Percentiles rank a stretch among this genome's conserved stretches.
Conservation (phyloP, 2,329 filamentous ascomycete genomes). For the Colletotrichum sp. region DNA sequence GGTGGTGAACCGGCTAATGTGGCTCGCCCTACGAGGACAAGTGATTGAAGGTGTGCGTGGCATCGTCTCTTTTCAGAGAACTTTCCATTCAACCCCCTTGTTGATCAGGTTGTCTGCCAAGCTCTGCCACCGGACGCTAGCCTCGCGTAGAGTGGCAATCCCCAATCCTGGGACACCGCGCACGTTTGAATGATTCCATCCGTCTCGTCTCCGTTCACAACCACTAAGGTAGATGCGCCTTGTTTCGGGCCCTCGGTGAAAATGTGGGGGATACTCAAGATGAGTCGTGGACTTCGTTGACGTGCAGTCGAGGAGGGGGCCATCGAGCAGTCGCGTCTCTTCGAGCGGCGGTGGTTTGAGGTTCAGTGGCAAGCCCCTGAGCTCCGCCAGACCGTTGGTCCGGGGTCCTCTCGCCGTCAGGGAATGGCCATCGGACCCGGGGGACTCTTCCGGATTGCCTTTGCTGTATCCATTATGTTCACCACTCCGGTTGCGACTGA, state of each 20-base stretch:
- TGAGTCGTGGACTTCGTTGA: neutral
- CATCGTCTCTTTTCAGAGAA: neutral
- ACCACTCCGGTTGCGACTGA: neutral
- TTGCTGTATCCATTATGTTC: neutral
- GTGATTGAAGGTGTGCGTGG: neutral
- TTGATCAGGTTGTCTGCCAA: neutral
- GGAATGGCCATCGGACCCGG: neutral
- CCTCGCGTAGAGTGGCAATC: neutral
- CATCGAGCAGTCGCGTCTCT: neutral
- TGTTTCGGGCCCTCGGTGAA: slow-evolving; percentile 11
- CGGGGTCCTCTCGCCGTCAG: neutral
- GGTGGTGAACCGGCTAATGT: neutral
- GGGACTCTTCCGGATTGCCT: neutral
- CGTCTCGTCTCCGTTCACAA: neutral
- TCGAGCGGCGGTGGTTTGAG: slow-evolving; percentile 11
- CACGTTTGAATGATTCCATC: neutral
- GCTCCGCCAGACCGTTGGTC: neutral
- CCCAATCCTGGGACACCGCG: neutral
- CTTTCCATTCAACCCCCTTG: neutral
- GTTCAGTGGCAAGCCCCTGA: neutral
- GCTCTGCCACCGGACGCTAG: neutral
- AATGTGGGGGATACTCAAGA: slow-evolving; percentile 9
- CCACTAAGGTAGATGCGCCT: neutral
- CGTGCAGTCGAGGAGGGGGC: neutral
- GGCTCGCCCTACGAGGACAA: neutral